A percentile compares a stretch with the other conserved stretches of the same genome.
These are phyloP conservation scores for Vachellia collinsii DNA, from an alignment of 306 rosid genomes.

Conservation along the genomic window DNA sequence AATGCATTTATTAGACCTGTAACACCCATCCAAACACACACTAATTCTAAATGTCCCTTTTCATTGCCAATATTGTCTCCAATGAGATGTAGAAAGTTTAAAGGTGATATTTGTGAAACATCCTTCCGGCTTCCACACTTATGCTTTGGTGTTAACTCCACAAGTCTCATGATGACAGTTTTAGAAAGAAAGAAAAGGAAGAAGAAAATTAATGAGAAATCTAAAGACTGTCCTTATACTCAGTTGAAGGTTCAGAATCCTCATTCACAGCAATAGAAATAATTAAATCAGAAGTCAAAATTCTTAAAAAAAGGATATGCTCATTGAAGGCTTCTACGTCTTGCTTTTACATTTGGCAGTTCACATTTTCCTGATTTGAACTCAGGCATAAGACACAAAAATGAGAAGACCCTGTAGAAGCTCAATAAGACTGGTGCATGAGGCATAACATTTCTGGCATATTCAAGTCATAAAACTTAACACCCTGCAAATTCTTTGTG, in stretches of 20 bases:
- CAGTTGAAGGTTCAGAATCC: neutral
- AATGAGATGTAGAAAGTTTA: too few relatives aligned
- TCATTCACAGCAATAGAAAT: neutral
- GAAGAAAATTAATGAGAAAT: too few relatives aligned
- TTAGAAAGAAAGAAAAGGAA: too few relatives aligned
- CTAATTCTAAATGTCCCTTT: too few relatives aligned
- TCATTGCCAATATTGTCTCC: too few relatives aligned
- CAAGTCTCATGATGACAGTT: too few relatives aligned
- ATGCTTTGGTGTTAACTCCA: too few relatives aligned
- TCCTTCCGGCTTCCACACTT: too few relatives aligned
- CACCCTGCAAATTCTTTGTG: neutral
- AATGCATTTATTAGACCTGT: too few relatives aligned
- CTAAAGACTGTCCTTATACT: neutral
- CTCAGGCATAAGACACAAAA: neutral
- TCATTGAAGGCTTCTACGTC: neutral
- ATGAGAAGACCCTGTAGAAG: neutral
- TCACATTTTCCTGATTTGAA: neutral
- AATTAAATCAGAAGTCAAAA: neutral
- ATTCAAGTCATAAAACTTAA: neutral
- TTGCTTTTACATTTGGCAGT: neutral
- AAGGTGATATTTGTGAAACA: too few relatives aligned
- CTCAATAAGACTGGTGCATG: neutral
- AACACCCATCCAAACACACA: too few relatives aligned
- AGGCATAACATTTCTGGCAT: conserved; percentile 28
- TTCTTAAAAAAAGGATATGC: neutral